A percentile compares a stretch with the other conserved stretches of the same genome.
phyloP scores from a whole-genome alignment of 1,284 basidiomycete genomes.

The Coriolopsis trogii region DNA sequence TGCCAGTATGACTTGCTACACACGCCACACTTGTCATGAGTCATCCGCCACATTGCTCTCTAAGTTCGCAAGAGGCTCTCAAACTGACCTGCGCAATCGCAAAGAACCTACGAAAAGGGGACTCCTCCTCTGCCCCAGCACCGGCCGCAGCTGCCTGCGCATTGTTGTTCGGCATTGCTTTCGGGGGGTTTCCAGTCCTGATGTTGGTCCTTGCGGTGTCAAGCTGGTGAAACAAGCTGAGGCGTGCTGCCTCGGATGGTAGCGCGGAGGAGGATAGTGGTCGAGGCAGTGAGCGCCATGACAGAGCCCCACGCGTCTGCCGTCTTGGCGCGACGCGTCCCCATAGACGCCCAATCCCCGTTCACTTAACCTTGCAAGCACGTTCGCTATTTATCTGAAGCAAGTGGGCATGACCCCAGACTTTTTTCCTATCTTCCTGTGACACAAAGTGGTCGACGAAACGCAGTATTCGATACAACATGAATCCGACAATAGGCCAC shows the following conservation, averaged over 20 bases:
- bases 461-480: no score
- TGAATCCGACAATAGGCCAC: no score
- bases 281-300: neutral
- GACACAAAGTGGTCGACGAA: no score
- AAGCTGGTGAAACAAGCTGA: neutral
- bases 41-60: neutral
- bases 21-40: conserved; percentile 1
- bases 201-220: neutral
- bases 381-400: no score
- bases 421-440: no score
- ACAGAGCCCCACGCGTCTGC: no score
- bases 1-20: conserved; percentile 67
- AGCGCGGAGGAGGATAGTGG: neutral
- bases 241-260: no score
- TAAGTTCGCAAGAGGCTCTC: neutral
- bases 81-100: conserved; percentile 52
- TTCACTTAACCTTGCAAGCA: no score
- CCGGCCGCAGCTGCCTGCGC: conserved; percentile 24
- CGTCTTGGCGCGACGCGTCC: no score
- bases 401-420: no score
- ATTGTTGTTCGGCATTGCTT: conserved; percentile 28
- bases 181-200: no score
- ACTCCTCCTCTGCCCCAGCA: conserved; percentile 28
- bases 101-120: conserved; percentile 36
- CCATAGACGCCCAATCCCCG: no score